phyloP scores from a whole-genome alignment of 2,329 filamentous ascomycete genomes.

The Aspergillus sp. region DNA sequence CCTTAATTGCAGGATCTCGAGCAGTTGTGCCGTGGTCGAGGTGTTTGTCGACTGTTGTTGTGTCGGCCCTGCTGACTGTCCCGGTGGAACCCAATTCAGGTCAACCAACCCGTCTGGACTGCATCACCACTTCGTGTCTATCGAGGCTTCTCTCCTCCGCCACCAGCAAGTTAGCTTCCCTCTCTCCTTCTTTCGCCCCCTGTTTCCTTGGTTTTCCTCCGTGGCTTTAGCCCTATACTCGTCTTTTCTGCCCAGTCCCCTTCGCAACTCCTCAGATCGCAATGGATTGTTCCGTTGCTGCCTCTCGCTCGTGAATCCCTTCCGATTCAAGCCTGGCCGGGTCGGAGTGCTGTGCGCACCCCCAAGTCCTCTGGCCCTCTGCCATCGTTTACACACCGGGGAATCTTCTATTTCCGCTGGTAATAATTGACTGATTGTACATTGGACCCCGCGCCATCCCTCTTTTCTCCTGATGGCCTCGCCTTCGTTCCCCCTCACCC shows the following conservation, averaged over 20 bases:
- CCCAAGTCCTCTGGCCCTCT: conserved; percentile 13
- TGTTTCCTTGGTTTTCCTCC: background rate
- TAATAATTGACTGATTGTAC: conserved; percentile 16
- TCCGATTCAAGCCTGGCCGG: conserved; percentile 6
- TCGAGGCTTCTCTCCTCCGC: conserved; percentile 8
- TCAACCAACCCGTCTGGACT: background rate
- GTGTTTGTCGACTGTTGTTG: background rate
- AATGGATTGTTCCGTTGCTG: conserved; percentile 9
- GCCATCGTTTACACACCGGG: conserved; percentile 11
- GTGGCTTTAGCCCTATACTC: background rate
- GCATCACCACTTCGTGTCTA: conserved; percentile 4
- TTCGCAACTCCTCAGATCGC: conserved; percentile 1
- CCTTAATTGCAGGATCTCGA: background rate
- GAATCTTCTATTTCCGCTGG: conserved; percentile 3
- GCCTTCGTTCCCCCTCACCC: background rate
- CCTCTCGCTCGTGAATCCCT: conserved; percentile 7
- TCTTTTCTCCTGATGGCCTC: conserved; percentile 6
- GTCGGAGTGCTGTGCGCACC: conserved; percentile 9
- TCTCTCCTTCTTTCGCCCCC: background rate
- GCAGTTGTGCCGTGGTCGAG: background rate
- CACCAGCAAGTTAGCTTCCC: conserved; percentile 1
- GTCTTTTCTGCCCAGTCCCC: background rate
- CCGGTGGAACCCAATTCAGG: conserved; percentile 5
- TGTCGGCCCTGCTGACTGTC: conserved; percentile 5
- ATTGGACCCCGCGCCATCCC: conserved; percentile 7